These are phyloP conservation scores for Mycena metata DNA, from an alignment of 768 basidiomycete species.

Conservation along the genomic window DNA sequence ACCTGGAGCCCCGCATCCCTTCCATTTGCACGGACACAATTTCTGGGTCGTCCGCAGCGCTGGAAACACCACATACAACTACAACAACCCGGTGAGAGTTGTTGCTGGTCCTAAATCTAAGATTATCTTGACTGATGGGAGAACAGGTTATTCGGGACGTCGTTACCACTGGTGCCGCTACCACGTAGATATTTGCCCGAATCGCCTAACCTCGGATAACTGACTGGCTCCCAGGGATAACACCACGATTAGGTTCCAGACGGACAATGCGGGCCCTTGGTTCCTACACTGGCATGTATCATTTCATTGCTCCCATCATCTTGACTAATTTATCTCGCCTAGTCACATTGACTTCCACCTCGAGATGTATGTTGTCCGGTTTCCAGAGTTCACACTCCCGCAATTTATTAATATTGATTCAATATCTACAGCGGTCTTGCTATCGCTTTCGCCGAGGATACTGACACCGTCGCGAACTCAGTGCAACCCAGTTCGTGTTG, in stretches of 20 bases:
- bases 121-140: background rate
- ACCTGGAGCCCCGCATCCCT: slow-evolving; percentile 33
- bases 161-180: slow-evolving; percentile 38
- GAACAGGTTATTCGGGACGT: slow-evolving; percentile 55
- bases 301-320: too few relatives aligned
- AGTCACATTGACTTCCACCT: slow-evolving; percentile 32
- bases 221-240: slow-evolving; percentile 51
- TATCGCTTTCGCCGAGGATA: slow-evolving; percentile 21
- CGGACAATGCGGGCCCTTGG: slow-evolving; percentile 54
- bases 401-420: background rate
- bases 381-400: background rate
- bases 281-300: slow-evolving; percentile 14
- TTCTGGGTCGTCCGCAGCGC: slow-evolving; percentile 50
- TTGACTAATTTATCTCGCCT: background rate
- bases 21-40: slow-evolving; percentile 44
- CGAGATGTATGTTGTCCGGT: slow-evolving; percentile 16
- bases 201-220: slow-evolving; percentile 18
- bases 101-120: background rate
- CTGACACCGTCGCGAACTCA: background rate
- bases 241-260: slow-evolving; percentile 62
- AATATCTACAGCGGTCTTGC: slow-evolving; percentile 6
- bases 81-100: slow-evolving; percentile 54
- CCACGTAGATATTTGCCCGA: background rate
- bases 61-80: slow-evolving; percentile 45
- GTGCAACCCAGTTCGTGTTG: background rate